Base-by-base conservation (phyloP, 163 green algal species). In the Scenedesmus sp. region DNA sequence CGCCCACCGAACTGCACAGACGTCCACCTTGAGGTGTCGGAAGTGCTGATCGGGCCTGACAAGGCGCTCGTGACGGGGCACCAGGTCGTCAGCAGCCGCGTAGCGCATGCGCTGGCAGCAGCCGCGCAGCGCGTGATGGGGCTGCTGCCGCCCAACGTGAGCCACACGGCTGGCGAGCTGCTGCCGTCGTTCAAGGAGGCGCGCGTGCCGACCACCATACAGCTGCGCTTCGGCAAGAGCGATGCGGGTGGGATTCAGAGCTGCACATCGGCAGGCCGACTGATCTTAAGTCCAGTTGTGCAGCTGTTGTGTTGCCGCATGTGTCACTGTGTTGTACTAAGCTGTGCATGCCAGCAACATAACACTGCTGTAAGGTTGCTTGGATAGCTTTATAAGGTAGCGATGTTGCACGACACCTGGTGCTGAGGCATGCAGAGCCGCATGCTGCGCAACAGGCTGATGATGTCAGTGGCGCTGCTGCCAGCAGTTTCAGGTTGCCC, bases 181-280 rank as follows among this genome's bases (percentile, higher is more conserved):
- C 53, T 88, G 35, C 83, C 83, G 1, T 30, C 20, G 3, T n/a
- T 88, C 18, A 88, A 40, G 20, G 18, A 43, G 26, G 53, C 20
- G 12, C 68, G 53, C 2, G 83, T 88, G 53, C 33, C 83, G 1
- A 88, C 83, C 56, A 44, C 56, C 43, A 53, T 88, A 2, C 83
- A 88, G 83, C 51, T 88, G 53, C 51, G 83, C 18, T 80, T 88
- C 59, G 83, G 83, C 51, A 88, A 88, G 83, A 88, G 35, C 24
- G 83, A 88, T 40, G 56, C 56, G 18, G 83, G 83, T 88, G 53
- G n/a, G n/a, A n/a, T n/a, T n/a, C n/a, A 53, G 56, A 43, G 79
- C 42, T 51, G 53, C 12, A 26, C n/a, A n/a, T n/a, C n/a, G n/a
- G n/a, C n/a, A n/a, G n/a, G n/a, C n/a, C n/a, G n/a, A n/a, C n/a